Evolutionary conservation across 371 early-diverging fungal genomes (phyloP), one percentile per base, ranked within the genome.

Genomic region (Mucor indicus): DNA sequence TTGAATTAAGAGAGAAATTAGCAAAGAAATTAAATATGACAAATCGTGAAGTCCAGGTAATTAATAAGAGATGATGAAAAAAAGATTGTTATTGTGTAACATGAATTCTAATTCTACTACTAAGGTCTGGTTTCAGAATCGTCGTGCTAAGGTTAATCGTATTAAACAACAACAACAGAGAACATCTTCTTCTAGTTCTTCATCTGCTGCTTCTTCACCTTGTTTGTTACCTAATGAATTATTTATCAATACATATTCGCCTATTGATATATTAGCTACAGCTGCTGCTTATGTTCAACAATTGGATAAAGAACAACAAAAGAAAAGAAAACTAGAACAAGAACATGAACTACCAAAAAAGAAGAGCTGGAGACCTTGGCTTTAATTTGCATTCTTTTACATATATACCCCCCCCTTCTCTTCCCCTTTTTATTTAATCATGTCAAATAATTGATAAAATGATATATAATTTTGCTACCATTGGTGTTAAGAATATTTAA

Each of bases 21-120:
- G 90, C 92, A 2, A 77, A 80, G 39, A 81, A 89, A 60, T 73
- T 98, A 17, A 78, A 83, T 51, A 96, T 98, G 96, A 92, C 93
- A 39, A 90, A 89, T 56, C 81, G 98, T 43, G 90, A 91, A 64
- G 90, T 99, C 23, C 96, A 99, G 83, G 84, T 80, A 72, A 40
- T 19, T 35, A 29, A 29, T 8, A 29, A 29, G 12, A 29, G 12
- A 53, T 38, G n/a, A 25, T 29, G 29, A 27, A 22, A 23, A 24
- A 27, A 25, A 12, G 12, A 37, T n/a, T 8, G 12, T 8, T 29
- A 8, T 29, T 6, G 12, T 6, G 12, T 6, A 29, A 29, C 8
- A 29, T 8, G 30, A 29, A 29, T 6, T 12, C 30, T 12, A 29
- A 8, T 6, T 29, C 8, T 8, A 8, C 30, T 29, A 29, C 30